Evolutionary conservation across 2,329 filamentous ascomycete genomes (phyloP), one percentile per base, ranked within the genome.

Genomic region (Dothidotthia symphoricarpi): DNA sequence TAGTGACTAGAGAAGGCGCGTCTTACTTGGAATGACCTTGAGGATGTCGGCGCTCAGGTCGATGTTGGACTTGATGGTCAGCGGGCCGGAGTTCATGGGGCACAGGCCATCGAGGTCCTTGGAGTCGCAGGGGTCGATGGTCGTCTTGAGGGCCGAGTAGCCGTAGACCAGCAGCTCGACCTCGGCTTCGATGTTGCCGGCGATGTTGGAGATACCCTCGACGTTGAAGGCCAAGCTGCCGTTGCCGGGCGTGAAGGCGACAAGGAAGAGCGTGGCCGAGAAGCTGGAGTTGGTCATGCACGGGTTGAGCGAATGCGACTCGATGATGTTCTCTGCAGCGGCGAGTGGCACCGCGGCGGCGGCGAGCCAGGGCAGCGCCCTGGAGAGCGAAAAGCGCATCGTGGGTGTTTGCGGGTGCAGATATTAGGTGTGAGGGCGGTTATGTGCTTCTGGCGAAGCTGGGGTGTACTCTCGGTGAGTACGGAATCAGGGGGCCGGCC

Each of bases 211-310:
- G 24, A 88, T 83, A 49, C 87, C 88, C 43, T 86, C 79, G 52
- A 95, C 82, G 59, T 88, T 78, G 66, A 94, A 80, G 36, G 75
- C 73, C 36, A 91, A 75, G 22, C 82, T 83, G 54, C 77, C 76
- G 69, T 95, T 94, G 63, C 76, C 73, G 22, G 86, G 85, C 2
- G 83, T 88, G 69, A 87, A 88, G 49, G 81, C 72, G 66, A 95
- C 85, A 55, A 94, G 85, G 79, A 96, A 95, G 42, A 93, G 77
- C 55, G 85, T 89, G 55, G 90, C 89, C 4, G 86, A 86, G 82
- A 96, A 94, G 60, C 82, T 83, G 17, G 86, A 91, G 68, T 91
- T 84, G 42, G 81, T 74, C 75, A 90, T 86, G 70, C 90, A 96
- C 31, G 85, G 78, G 67, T 87, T 89, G 53, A 96, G 78, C 16